Evolutionary conservation across 164 flowering plant genomes (phyloP).

Genomic region (Macadamia integrifolia): DNA sequence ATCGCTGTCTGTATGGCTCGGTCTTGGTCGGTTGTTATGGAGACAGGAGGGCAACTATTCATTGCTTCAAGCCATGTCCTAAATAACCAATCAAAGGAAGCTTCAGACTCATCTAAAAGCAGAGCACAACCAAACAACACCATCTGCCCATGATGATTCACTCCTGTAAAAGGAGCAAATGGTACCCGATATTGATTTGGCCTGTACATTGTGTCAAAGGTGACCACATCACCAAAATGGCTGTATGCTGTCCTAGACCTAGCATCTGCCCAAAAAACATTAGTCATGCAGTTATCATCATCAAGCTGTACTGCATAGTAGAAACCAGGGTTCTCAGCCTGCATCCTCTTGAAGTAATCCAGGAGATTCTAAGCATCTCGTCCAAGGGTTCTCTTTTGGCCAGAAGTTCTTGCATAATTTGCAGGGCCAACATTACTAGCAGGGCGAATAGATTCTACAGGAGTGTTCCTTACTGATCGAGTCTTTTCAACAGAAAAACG

Average conservation of each 20-base stretch:
- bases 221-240: constrained; percentile 71
- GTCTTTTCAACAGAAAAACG: constrained; percentile 28
- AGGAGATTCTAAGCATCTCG: constrained; percentile 60
- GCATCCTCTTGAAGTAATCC: constrained; percentile 62
- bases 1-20: constrained; percentile 56
- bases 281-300: constrained; percentile 54
- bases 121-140: constrained; percentile 74
- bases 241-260: constrained; percentile 60
- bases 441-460: constrained; percentile 23
- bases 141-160: constrained; percentile 71
- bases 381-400: constrained; percentile 33
- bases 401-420: constrained; percentile 15
- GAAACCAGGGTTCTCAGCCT: constrained; percentile 68
- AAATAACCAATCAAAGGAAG: constrained; percentile 65
- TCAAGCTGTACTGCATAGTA: constrained; percentile 73
- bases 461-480: constrained; percentile 20
- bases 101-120: constrained; percentile 61
- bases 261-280: constrained; percentile 79
- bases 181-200: constrained; percentile 55
- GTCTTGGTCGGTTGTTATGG: constrained; percentile 67
- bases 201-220: constrained; percentile 64
- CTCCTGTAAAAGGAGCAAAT: constrained; percentile 71
- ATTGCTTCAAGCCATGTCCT: constrained; percentile 69
- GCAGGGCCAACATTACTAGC: constrained; percentile 16
- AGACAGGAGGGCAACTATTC: constrained; percentile 52